phyloP scores from a whole-genome alignment of 2,329 filamentous ascomycete genomes.

The Stachybotrys chlorohalonatus region DNA sequence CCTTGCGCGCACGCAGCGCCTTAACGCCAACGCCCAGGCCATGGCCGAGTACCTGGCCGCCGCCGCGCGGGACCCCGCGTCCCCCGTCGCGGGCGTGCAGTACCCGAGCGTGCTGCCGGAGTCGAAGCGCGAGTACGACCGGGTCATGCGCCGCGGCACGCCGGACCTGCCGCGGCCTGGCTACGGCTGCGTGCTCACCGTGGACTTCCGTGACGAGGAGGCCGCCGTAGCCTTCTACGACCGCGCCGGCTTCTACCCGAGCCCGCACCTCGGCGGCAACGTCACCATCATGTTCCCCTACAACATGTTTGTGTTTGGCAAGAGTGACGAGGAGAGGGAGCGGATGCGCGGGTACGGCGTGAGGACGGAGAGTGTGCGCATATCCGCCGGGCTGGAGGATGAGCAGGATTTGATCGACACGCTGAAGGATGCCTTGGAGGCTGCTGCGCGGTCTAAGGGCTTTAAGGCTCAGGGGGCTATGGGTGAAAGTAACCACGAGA shows the following conservation, averaged over 20 bases:
- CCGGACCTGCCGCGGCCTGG: slow-evolving; percentile 38
- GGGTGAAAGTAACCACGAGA: not conserved
- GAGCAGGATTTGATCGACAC: slow-evolving; percentile 31
- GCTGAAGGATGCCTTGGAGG: slow-evolving; percentile 21
- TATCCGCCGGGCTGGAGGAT: slow-evolving; percentile 38
- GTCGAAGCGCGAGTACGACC: slow-evolving; percentile 21
- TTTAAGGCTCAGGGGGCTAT: not conserved
- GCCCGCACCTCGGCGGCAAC: slow-evolving; percentile 45
- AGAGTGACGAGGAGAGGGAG: slow-evolving; percentile 23
- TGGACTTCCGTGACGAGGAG: slow-evolving; percentile 37
- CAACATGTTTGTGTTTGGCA: slow-evolving; percentile 33
- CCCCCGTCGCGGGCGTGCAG: slow-evolving; percentile 28
- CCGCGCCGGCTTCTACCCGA: slow-evolving; percentile 35
- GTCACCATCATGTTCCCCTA: slow-evolving; percentile 40
- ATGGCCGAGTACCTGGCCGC: slow-evolving; percentile 29
- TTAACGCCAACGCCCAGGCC: slow-evolving; percentile 34
- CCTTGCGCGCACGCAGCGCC: slow-evolving; percentile 24
- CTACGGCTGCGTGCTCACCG: slow-evolving; percentile 44
- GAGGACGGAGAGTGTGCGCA: slow-evolving; percentile 30
- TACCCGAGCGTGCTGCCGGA: slow-evolving; percentile 31
- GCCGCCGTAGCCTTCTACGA: slow-evolving; percentile 39
- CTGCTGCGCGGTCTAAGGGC: slow-evolving; percentile 7
- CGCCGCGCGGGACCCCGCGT: slow-evolving; percentile 16
- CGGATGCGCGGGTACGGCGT: slow-evolving; percentile 29
- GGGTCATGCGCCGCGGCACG: slow-evolving; percentile 25